Evolutionary conservation across 129 eudicot species (phyloP).

Genomic region (Centella asiatica): DNA sequence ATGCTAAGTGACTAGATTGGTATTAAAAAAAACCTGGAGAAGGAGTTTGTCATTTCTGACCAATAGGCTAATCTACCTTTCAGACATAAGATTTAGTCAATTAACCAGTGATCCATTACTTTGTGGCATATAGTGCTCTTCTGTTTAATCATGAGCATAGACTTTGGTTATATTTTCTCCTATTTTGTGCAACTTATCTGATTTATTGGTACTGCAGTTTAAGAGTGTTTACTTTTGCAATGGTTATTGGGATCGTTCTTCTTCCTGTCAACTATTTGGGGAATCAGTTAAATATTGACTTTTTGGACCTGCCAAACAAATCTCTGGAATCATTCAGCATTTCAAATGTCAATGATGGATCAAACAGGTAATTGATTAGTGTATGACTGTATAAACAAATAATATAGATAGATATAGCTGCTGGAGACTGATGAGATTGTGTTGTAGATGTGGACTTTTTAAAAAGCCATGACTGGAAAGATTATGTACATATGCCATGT

Average conservation of each 20-base stretch:
- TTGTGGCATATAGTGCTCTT: background rate
- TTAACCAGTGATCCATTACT: background rate
- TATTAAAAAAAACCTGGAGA: background rate
- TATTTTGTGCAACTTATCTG: conserved; percentile 7
- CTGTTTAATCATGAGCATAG: background rate
- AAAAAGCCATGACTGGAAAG: background rate
- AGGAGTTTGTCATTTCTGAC: background rate
- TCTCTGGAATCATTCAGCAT: conserved; percentile 77
- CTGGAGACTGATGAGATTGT: background rate
- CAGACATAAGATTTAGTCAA: background rate
- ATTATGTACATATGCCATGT: background rate
- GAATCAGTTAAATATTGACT: conserved; percentile 54
- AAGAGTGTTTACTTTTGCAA: conserved; percentile 61
- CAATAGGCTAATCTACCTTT: background rate
- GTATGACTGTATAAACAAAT: conserved; percentile 1
- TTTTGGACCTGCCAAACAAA: conserved; percentile 48
- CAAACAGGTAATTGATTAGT: conserved; percentile 43
- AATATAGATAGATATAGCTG: background rate
- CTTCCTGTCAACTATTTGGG: conserved; percentile 83
- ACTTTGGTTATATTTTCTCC: background rate
- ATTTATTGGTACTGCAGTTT: conserved; percentile 48
- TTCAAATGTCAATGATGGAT: conserved; percentile 90
- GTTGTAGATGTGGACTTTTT: background rate
- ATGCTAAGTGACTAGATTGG: background rate
- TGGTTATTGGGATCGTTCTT: conserved; percentile 63